These are phyloP conservation scores for Scheffersomyces amazonensis DNA, from an alignment of 805 yeast genomes.

Conservation along the genomic window DNA sequence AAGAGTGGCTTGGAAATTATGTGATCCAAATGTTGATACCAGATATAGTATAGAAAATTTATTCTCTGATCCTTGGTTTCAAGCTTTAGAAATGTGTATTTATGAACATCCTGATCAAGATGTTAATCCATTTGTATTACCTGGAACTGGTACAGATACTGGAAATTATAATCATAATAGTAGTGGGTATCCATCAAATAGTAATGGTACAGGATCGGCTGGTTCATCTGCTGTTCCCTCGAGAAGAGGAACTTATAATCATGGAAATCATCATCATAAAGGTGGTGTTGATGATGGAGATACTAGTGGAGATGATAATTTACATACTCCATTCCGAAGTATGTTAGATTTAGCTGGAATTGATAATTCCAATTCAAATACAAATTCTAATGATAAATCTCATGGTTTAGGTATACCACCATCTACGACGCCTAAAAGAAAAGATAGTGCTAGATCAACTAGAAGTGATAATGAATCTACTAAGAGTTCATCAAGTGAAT, in stretches of 20 bases:
- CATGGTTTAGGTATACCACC: not conserved
- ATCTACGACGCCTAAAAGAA: not conserved
- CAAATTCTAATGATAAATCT: constrained; percentile 1
- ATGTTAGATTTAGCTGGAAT: constrained; percentile 35
- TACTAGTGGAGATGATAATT: constrained; percentile 9
- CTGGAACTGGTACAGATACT: constrained; percentile 18
- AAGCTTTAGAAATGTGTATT: constrained; percentile 55
- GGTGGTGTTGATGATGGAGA: constrained; percentile 1
- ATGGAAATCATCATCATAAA: not conserved
- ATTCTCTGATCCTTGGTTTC: constrained; percentile 65
- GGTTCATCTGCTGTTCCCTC: constrained; percentile 27
- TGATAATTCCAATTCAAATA: not conserved
- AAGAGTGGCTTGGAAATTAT: constrained; percentile 69
- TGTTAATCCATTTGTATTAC: constrained; percentile 32
- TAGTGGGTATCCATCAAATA: not conserved
- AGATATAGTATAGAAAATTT: constrained; percentile 55
- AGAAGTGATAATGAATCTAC: not conserved
- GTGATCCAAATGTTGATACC: constrained; percentile 56
- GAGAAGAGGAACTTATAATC: constrained; percentile 25
- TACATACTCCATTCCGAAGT: constrained; percentile 31
- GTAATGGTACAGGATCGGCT: constrained; percentile 9
- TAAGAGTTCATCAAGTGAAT: too few species aligned
- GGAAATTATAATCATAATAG: constrained; percentile 1
- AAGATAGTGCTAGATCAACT: not conserved
- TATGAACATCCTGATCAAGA: constrained; percentile 45